Percentiles rank a stretch among this genome's conserved stretches.
These are phyloP conservation scores for Cantharellus cinnabarinus DNA, from an alignment of 768 basidiomycete species.

Conservation along the genomic window DNA sequence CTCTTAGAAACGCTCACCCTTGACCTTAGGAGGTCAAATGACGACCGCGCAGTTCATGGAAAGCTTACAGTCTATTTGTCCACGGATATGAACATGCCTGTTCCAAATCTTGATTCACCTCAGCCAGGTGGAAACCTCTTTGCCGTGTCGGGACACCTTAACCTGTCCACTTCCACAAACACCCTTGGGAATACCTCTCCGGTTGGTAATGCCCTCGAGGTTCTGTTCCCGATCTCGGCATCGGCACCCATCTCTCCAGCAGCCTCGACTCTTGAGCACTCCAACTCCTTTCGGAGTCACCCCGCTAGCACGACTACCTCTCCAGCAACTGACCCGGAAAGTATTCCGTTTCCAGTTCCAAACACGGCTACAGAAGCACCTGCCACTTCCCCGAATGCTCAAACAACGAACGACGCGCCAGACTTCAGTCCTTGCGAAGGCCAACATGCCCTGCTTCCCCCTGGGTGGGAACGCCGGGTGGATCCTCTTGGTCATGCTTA, in stretches of 20 bases:
- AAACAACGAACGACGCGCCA: constrained; percentile 24
- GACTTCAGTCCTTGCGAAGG: constrained; percentile 93
- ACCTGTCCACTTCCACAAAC: constrained; percentile 25
- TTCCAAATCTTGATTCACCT: constrained; percentile 65
- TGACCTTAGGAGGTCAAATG: constrained; percentile 97
- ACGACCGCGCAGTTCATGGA: constrained; percentile 92
- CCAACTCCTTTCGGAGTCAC: neutral
- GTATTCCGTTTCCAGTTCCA: constrained; percentile 44
- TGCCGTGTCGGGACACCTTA: constrained; percentile 8
- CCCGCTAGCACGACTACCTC: neutral
- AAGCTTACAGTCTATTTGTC: constrained; percentile 94
- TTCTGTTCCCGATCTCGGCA: constrained; percentile 1
- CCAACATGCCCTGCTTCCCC: constrained; percentile 76
- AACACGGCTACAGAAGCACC: constrained; percentile 21
- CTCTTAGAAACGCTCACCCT: constrained; percentile 79
- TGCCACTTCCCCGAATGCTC: neutral
- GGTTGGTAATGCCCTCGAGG: constrained; percentile 10
- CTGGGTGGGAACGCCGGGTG: constrained; percentile 91
- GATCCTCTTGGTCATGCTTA: constrained; percentile 93
- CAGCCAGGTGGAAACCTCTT: constrained; percentile 29
- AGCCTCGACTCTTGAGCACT: neutral
- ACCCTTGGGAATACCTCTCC: constrained; percentile 14
- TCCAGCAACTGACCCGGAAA: neutral
- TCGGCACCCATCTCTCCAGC: neutral
- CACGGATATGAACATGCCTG: constrained; percentile 71